A percentile compares a stretch with the other conserved stretches of the same genome.
These are phyloP conservation scores for Pichia phayaonensis DNA, from an alignment of 805 yeast genomes.

Conservation along the genomic window DNA sequence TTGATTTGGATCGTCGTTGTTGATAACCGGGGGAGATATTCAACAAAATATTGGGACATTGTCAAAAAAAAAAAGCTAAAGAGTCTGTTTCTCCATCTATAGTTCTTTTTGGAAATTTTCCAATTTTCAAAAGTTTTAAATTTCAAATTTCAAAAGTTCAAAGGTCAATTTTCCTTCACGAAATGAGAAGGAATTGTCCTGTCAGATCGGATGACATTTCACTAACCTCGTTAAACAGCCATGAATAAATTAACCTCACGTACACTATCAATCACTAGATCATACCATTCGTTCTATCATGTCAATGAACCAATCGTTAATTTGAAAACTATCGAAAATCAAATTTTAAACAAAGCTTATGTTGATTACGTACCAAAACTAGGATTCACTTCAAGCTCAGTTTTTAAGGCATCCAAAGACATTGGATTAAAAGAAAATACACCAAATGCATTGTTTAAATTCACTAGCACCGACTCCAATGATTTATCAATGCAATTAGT, in stretches of 20 bases:
- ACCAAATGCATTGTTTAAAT: conserved; percentile 33
- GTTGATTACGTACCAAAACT: conserved; percentile 32
- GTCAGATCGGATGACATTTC: too few relatives aligned
- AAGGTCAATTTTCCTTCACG: too few relatives aligned
- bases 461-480: conserved; percentile 19
- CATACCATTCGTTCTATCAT: conserved; percentile 32
- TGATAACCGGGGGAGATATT: conserved; percentile 21
- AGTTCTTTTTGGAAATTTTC: neutral
- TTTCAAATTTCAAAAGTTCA: too few relatives aligned
- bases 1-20: conserved; percentile 5
- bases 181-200: neutral
- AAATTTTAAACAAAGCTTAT: conserved; percentile 28
- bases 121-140: too few relatives aligned
- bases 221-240: neutral
- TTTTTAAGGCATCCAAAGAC: conserved; percentile 37
- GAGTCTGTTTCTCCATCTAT: too few relatives aligned
- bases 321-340: conserved; percentile 30
- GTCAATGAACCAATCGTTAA: conserved; percentile 30
- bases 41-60: conserved; percentile 10
- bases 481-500: conserved; percentile 36
- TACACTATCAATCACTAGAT: conserved; percentile 16
- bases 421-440: conserved; percentile 35
- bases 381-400: conserved; percentile 37
- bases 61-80: neutral
- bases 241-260: neutral